Evolutionary conservation across 1,284 basidiomycete species (phyloP).

Genomic region (Microbotryum scabiosae): DNA sequence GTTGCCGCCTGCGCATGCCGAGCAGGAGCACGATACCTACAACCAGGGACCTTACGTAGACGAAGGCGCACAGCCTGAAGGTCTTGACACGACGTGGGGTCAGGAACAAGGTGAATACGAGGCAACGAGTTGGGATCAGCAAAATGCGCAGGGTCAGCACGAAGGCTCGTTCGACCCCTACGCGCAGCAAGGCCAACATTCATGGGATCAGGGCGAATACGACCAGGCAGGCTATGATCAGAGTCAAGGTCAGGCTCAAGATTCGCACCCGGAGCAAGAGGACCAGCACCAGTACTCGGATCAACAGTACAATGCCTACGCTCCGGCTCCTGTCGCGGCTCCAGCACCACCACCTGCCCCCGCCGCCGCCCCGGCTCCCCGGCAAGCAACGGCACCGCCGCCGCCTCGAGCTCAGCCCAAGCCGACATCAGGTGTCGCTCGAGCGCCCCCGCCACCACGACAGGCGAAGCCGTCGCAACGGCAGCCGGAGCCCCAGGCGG

Average conservation of each 20-base stretch:
- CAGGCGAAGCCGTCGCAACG: too few species aligned
- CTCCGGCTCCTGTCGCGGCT: constrained; percentile 4
- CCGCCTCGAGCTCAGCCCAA: constrained; percentile 9
- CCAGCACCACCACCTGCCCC: neutral
- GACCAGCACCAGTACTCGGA: neutral
- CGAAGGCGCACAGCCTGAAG: constrained; percentile 1
- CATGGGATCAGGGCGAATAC: too few species aligned
- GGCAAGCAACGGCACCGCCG: neutral
- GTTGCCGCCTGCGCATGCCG: too few species aligned
- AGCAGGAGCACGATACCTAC: too few species aligned
- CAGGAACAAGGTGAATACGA: neutral
- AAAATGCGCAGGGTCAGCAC: neutral
- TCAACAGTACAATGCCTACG: neutral
- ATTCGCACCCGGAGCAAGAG: constrained; percentile 8
- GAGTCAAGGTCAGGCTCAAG: neutral
- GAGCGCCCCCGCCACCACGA: neutral
- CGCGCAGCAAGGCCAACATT: neutral
- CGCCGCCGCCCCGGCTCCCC: constrained; percentile 3
- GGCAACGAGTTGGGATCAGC: neutral
- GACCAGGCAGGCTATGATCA: neutral
- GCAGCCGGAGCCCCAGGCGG: too few species aligned
- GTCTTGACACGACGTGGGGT: neutral
- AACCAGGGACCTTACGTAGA: neutral
- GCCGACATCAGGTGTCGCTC: constrained; percentile 5
- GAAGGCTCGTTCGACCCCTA: neutral